Conservation (phyloP, 1,284 basidiomycete species). For the Cryptococcus amylolentus region DNA sequence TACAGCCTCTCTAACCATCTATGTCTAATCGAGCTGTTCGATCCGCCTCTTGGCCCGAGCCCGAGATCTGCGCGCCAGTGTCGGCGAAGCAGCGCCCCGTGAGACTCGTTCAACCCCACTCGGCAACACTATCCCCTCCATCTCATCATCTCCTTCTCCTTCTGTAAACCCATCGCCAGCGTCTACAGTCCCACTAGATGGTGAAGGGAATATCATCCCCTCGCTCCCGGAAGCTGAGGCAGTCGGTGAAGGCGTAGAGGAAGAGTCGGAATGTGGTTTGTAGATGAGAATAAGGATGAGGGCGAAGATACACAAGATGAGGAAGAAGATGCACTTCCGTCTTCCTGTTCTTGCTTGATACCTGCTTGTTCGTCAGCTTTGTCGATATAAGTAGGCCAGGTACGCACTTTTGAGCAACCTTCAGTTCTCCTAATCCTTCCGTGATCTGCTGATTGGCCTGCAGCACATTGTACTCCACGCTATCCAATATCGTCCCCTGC, state of each 20-base stretch:
- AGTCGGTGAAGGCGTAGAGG: background rate
- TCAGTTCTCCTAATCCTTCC: constrained; percentile 80
- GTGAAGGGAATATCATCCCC: background rate
- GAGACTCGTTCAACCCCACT: too few relatives aligned
- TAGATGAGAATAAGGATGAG: constrained; percentile 55
- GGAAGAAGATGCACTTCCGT: constrained; percentile 86
- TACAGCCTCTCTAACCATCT: too few relatives aligned
- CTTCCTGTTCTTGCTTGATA: constrained; percentile 91
- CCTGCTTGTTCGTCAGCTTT: constrained; percentile 49
- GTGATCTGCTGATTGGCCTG: constrained; percentile 76
- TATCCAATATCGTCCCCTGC: constrained; percentile 94
- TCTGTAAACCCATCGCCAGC: background rate
- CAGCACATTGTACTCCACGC: constrained; percentile 96
- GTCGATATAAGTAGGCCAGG: background rate
- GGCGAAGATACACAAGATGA: constrained; percentile 83
- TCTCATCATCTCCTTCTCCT: background rate
- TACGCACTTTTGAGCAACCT: constrained; percentile 70
- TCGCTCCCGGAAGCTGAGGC: background rate
- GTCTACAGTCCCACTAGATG: background rate
- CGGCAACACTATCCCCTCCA: background rate
- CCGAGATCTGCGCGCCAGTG: too few relatives aligned
- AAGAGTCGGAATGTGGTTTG: constrained; percentile 34
- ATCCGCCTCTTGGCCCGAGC: too few relatives aligned
- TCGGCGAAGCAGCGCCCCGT: too few relatives aligned
- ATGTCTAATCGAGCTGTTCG: too few relatives aligned